Conservation (phyloP, 164 flowering plant species). For the grape (Vitis vinifera) region ASM3070453v1 NC_081814.1:773001-773500, state of each 20-base stretch:
- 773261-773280: neutral
- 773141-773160: neutral
- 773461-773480: too few relatives aligned
- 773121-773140: constrained; percentile 6
- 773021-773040: neutral
- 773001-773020: too few relatives aligned
- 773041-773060: neutral
- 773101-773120: neutral
- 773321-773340: neutral
- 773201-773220: neutral
- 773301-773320: too few relatives aligned
- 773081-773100: neutral
- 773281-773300: too few relatives aligned
- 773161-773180: constrained; percentile 3
- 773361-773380: constrained; percentile 3
- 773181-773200: neutral
- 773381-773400: neutral
- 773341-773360: neutral
- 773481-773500: constrained; percentile 1
- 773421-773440: too few relatives aligned
- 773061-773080: neutral
- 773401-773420: neutral
- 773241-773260: neutral
- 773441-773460: too few relatives aligned
- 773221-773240: neutral